A percentile compares a stretch with the other conserved stretches of the same genome.
phyloP scores from a whole-genome alignment of 768 basidiomycete species.

The Leccinum disarticulatum region DNA sequence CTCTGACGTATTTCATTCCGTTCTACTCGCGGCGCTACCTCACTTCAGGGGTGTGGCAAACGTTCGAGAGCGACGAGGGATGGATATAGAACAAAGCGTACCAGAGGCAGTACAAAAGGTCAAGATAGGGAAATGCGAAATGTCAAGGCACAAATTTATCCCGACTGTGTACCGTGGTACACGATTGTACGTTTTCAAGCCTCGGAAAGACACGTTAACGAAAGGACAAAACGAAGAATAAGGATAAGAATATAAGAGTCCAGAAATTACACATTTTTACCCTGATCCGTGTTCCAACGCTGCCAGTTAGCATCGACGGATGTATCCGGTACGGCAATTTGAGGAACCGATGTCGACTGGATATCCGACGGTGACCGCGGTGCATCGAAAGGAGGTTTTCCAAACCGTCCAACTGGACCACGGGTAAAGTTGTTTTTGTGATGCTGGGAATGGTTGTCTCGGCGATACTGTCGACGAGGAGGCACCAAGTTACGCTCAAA shows the following conservation, averaged over 20 bases:
- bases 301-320: conserved; percentile 22
- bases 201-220: background rate
- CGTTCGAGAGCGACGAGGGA: background rate
- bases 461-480: conserved; percentile 33
- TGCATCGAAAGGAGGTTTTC: conserved; percentile 17
- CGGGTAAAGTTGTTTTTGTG: conserved; percentile 28
- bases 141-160: background rate
- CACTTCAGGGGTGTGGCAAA: background rate
- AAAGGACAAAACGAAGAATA: conserved; percentile 15
- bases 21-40: background rate
- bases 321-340: conserved; percentile 10
- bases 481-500: conserved; percentile 27
- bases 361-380: conserved; percentile 20
- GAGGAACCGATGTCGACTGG: conserved; percentile 11
- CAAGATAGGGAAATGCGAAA: background rate
- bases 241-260: background rate
- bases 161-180: background rate
- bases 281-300: conserved; percentile 15
- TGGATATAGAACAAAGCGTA: background rate
- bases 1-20: background rate
- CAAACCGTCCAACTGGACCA: conserved; percentile 19
- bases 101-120: background rate
- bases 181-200: background rate
- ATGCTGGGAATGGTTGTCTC: conserved; percentile 29
- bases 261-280: conserved; percentile 5